phyloP scores from a whole-genome alignment of 768 basidiomycete genomes.

The Cystofilobasidium macerans region DNA sequence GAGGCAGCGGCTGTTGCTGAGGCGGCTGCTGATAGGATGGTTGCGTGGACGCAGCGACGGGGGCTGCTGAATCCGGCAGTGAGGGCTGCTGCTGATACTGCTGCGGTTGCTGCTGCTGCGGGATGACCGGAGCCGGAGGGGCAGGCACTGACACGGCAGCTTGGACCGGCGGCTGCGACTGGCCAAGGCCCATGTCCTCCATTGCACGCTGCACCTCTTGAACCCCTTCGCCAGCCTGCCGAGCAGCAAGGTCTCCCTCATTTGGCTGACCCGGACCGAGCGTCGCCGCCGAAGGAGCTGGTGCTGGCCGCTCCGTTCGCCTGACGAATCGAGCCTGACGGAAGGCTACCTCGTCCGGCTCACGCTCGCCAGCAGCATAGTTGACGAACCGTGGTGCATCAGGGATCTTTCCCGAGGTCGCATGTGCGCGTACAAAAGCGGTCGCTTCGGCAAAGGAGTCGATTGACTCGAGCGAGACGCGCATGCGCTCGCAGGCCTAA shows the following conservation, averaged over 20 bases:
- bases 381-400: conserved; percentile 80
- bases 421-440: conserved; percentile 75
- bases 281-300: not conserved
- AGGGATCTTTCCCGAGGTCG: conserved; percentile 76
- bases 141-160: not conserved
- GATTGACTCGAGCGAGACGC: conserved; percentile 74
- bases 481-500: conserved; percentile 82
- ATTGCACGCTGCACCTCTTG: not conserved
- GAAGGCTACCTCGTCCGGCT: conserved; percentile 25
- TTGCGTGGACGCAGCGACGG: no score
- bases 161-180: not conserved
- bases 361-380: conserved; percentile 43
- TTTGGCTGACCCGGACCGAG: not conserved
- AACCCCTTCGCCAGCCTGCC: not conserved
- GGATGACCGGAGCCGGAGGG: not conserved
- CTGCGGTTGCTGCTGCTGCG: not conserved
- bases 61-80: no score
- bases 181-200: not conserved
- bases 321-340: not conserved
- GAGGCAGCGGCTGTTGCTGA: not conserved
- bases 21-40: no score
- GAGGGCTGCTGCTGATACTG: no score
- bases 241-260: not conserved
- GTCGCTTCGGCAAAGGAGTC: conserved; percentile 82
- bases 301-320: not conserved